Base-by-base conservation (phyloP, 176 grass and related monocot species). In the Lolium perenne region DNA sequence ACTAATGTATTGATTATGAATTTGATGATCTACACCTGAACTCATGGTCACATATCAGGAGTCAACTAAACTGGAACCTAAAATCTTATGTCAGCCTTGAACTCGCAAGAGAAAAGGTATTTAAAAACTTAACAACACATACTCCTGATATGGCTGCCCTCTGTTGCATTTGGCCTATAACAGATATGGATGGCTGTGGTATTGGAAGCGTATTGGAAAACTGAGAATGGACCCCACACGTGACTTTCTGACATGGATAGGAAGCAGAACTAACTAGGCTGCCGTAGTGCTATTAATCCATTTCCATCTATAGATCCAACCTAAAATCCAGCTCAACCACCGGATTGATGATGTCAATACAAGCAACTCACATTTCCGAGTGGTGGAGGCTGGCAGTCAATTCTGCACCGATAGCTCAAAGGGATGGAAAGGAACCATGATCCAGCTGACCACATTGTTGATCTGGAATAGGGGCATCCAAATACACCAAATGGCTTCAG, bases 191-290 rank as follows among this genome's bases (percentile, higher is more conserved):
- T 20, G 25, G 16, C 18, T 20, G 10, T 81, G 61, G 48, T 51
- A 17, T 50, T 29, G 3, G 17, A 81, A 51, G 4, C 61, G 13
- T 29, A 67, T 32, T 65, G 23, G 15, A 23, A 49, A 35, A n/a
- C 3, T 50, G 60, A 6, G 25, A 81, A 81, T 51, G 45, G 43
- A 49, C 10, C 47, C 16, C 10, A 38, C n/a, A 45, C 20, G 45
- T 25, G 23, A 13, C 60, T 81, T 48, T 48, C 22, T 20, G 60
- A 47, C 61, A 67, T 67, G 61, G 79, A 51, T 47, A 81, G 23
- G 78, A 81, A 81, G 20, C 59, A 81, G 26, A 66, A n/a, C 60
- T 66, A 66, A 66, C 59, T 80, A 66, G 20, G 50, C 45, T 67
- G 26, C 45, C 46, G 7, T 38, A 50, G 14, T 51, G 26, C 17